Conservation (phyloP, 1,284 basidiomycete species). For the Flammula alnicola region DNA sequence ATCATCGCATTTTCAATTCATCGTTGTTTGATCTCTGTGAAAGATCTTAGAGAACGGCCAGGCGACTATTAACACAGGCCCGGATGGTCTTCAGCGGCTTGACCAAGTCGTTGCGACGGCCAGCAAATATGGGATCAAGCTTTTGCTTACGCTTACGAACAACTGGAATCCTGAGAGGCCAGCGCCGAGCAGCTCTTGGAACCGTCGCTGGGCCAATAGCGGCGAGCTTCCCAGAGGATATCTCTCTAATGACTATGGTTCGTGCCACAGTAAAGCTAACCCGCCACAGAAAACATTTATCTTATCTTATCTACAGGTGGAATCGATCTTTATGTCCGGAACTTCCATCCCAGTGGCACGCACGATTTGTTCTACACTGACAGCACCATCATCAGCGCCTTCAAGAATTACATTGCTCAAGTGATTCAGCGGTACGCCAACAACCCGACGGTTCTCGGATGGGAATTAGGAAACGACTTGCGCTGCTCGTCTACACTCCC, state of each 20-base stretch:
- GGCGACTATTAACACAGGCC: constrained; percentile 22
- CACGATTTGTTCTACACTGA: constrained; percentile 32
- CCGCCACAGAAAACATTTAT: neutral
- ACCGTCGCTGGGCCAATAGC: too few species aligned
- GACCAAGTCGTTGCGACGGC: constrained; percentile 22
- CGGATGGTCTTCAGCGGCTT: constrained; percentile 24
- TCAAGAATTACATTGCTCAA: constrained; percentile 27
- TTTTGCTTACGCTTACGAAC: constrained; percentile 27
- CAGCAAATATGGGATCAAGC: constrained; percentile 22
- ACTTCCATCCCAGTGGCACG: constrained; percentile 17
- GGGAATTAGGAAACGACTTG: too few species aligned
- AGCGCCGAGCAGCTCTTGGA: neutral
- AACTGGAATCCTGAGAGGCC: constrained; percentile 28
- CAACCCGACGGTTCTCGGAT: constrained; percentile 27
- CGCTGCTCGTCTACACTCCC: constrained; percentile 26
- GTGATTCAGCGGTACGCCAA: constrained; percentile 29
- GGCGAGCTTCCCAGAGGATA: constrained; percentile 25
- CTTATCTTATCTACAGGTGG: constrained; percentile 25
- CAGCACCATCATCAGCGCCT: constrained; percentile 27
- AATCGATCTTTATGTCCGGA: constrained; percentile 30
- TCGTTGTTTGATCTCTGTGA: neutral
- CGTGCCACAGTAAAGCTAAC: neutral
- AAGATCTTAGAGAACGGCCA: constrained; percentile 16
- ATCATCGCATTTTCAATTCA: neutral
- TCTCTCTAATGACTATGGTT: constrained; percentile 30